A percentile compares a stretch with the other conserved stretches of the same genome.
Conservation (phyloP, 805 yeast genomes). For the Debaryomyces prosopidis region DNA sequence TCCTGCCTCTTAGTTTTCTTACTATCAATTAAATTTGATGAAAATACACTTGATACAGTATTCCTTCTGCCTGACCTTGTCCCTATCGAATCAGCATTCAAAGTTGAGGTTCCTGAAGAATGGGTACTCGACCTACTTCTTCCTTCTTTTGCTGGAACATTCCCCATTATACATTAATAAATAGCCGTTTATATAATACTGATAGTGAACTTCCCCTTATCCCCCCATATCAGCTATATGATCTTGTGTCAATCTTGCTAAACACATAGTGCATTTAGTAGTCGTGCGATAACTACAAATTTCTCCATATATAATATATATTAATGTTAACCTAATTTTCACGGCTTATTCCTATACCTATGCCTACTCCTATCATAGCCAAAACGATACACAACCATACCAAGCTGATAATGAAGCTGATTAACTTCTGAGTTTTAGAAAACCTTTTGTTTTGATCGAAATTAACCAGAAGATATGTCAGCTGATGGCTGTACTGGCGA, state of each 20-base stretch:
- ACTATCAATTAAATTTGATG: slow-evolving; percentile 16
- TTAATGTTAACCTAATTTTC: neutral
- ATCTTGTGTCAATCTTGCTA: neutral
- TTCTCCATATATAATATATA: neutral
- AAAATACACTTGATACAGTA: slow-evolving; percentile 16
- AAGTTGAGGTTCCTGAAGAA: slow-evolving; percentile 13
- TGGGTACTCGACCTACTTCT: slow-evolving; percentile 30
- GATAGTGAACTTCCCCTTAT: neutral
- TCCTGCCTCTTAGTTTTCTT: slow-evolving; percentile 34
- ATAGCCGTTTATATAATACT: too few relatives aligned
- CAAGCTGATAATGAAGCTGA: slow-evolving; percentile 31
- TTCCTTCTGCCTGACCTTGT: slow-evolving; percentile 17
- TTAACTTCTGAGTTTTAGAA: slow-evolving; percentile 27
- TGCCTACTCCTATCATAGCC: slow-evolving; percentile 43
- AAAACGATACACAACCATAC: slow-evolving; percentile 31
- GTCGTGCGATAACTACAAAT: neutral
- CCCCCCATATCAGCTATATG: neutral
- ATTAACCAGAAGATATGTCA: slow-evolving; percentile 5
- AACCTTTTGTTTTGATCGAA: slow-evolving; percentile 10
- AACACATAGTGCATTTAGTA: neutral
- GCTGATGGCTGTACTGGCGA: slow-evolving; percentile 16
- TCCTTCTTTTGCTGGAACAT: slow-evolving; percentile 44
- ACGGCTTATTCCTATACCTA: slow-evolving; percentile 26
- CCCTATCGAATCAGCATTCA: slow-evolving; percentile 7
- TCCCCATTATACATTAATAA: slow-evolving; percentile 33